phyloP scores from a whole-genome alignment of 164 flowering plant genomes.

The Macadamia integrifolia region DNA sequence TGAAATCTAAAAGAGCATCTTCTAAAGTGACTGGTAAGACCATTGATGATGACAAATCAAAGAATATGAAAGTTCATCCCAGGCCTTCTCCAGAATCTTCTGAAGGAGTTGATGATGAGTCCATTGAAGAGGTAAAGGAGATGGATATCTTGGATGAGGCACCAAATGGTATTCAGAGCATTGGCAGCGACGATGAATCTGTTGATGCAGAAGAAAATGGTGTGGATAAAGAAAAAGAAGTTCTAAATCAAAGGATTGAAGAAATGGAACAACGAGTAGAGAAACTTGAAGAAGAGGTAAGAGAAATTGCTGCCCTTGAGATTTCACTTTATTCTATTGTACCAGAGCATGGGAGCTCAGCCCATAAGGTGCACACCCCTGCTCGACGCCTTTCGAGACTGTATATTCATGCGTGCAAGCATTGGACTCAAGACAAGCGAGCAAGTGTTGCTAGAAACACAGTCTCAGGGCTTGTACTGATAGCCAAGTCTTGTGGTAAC shows the following conservation, averaged over 20 bases:
- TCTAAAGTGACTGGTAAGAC: conserved; percentile 19
- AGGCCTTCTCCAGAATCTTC: conserved; percentile 60
- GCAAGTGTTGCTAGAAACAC: conserved; percentile 84
- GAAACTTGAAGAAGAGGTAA: conserved; percentile 85
- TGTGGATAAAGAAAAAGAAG: conserved; percentile 35
- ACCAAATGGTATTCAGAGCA: conserved; percentile 43
- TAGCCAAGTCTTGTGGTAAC: conserved; percentile 85
- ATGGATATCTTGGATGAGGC: conserved; percentile 46
- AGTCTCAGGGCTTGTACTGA: conserved; percentile 84
- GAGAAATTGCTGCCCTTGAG: conserved; percentile 96
- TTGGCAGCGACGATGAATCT: conserved; percentile 50
- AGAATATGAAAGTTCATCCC: conserved; percentile 29
- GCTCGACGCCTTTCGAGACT: conserved; percentile 96
- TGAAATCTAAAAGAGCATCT: conserved; percentile 22
- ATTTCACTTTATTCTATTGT: conserved; percentile 88
- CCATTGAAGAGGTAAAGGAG: conserved; percentile 47
- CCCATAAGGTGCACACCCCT: conserved; percentile 96
- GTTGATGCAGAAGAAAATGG: conserved; percentile 36
- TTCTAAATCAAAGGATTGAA: conserved; percentile 44
- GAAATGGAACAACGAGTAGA: conserved; percentile 75
- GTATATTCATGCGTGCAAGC: conserved; percentile 90
- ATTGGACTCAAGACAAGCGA: conserved; percentile 73
- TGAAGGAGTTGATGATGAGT: conserved; percentile 48
- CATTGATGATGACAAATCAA: conserved; percentile 23
- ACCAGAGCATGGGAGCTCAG: conserved; percentile 96